Percentiles rank a stretch among this genome's conserved stretches.
phyloP scores from a whole-genome alignment of 768 basidiomycete species.

The Suillus clintonianus region DNA sequence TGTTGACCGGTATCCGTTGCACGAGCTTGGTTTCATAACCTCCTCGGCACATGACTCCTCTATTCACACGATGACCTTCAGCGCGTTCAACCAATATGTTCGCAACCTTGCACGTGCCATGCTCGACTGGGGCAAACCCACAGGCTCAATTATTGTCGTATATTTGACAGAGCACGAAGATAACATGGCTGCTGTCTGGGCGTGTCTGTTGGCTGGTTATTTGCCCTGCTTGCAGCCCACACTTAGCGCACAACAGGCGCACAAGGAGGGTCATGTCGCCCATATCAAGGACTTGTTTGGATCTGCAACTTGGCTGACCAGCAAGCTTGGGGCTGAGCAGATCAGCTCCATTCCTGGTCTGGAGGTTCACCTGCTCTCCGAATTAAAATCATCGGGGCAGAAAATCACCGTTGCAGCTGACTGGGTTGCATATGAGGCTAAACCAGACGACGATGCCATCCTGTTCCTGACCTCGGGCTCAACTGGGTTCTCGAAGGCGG shows the following conservation, averaged over 20 bases:
- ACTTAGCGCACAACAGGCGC: constrained; percentile 32
- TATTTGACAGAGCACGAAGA: constrained; percentile 35
- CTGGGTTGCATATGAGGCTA: constrained; percentile 20
- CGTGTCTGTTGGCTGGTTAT: constrained; percentile 29
- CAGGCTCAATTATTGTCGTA: constrained; percentile 25
- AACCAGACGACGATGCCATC: constrained; percentile 32
- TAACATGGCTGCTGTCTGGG: constrained; percentile 36
- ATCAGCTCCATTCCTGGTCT: constrained; percentile 22
- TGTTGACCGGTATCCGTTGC: constrained; percentile 20
- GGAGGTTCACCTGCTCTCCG: constrained; percentile 25
- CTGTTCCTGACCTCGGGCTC: constrained; percentile 45
- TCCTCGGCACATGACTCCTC: constrained; percentile 31
- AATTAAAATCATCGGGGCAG: constrained; percentile 16
- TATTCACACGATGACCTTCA: constrained; percentile 23
- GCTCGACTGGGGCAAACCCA: constrained; percentile 23
- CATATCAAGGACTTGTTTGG: constrained; percentile 30
- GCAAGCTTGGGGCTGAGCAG: constrained; percentile 27
- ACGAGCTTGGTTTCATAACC: constrained; percentile 25
- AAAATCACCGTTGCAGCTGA: constrained; percentile 2
- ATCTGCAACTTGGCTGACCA: constrained; percentile 33
- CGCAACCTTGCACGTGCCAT: constrained; percentile 21
- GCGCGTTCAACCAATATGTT: constrained; percentile 15
- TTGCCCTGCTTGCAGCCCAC: constrained; percentile 33
- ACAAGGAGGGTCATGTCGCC: constrained; percentile 27
- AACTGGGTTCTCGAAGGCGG: constrained; percentile 46